A percentile compares a stretch with the other conserved stretches of the same genome.
phyloP scores from a whole-genome alignment of 2,329 filamentous ascomycete species.

The Exserohilum rostratum region DNA sequence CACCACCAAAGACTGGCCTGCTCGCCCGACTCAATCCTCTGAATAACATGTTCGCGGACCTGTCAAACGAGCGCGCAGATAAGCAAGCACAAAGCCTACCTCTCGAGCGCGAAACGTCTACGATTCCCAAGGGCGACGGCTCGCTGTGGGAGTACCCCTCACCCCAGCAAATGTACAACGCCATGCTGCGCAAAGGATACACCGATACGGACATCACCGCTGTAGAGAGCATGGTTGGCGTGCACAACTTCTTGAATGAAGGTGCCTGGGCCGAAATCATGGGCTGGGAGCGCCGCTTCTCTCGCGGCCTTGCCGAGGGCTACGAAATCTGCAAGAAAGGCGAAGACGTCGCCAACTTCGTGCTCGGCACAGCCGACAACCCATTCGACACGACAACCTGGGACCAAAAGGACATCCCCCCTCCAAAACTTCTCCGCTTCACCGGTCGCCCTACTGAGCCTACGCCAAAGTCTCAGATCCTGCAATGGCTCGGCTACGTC shows the following conservation, averaged over 20 bases:
- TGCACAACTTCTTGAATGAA: constrained; percentile 98
- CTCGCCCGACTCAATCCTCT: constrained; percentile 75
- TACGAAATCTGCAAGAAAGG: constrained; percentile 77
- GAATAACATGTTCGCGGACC: constrained; percentile 92
- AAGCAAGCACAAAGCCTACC: constrained; percentile 77
- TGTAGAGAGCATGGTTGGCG: constrained; percentile 94
- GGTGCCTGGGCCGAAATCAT: constrained; percentile 96
- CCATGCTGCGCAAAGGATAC: constrained; percentile 93
- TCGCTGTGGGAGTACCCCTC: constrained; percentile 97
- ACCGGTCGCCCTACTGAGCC: constrained; percentile 86
- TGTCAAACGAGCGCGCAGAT: constrained; percentile 79
- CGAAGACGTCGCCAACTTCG: constrained; percentile 68
- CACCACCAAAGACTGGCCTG: constrained; percentile 54
- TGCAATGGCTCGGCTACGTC: constrained; percentile 77
- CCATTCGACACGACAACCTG: constrained; percentile 45
- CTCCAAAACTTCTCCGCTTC: constrained; percentile 82
- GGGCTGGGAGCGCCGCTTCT: constrained; percentile 89
- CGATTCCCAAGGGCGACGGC: constrained; percentile 83
- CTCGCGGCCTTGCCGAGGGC: constrained; percentile 71
- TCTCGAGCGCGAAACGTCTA: constrained; percentile 80
- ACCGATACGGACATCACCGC: constrained; percentile 91
- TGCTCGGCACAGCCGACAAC: constrained; percentile 49
- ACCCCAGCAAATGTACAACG: constrained; percentile 99
- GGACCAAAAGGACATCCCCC: constrained; percentile 46
- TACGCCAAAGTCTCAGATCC: constrained; percentile 87